Percentiles rank a stretch among this genome's conserved stretches.
phyloP scores from a whole-genome alignment of 2,329 filamentous ascomycete genomes.

The Apiospora hydei region DNA sequence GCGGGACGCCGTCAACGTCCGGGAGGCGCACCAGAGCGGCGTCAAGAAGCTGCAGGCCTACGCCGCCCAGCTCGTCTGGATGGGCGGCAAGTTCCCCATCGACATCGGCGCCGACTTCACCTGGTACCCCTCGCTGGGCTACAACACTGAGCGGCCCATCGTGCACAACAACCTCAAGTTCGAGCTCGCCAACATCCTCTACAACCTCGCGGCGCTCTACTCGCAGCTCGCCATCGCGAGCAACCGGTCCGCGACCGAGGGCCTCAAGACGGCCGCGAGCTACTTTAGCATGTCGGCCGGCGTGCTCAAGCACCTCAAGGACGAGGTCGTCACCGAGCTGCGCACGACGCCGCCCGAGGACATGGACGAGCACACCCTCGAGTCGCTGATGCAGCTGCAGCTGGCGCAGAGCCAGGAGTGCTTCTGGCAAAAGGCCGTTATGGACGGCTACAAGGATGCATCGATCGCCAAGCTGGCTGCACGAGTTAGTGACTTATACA shows the following conservation, averaged over 20 bases:
- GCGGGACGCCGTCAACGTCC: slow-evolving; percentile 84
- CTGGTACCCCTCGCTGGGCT: slow-evolving; percentile 94
- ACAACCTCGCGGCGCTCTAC: slow-evolving; percentile 92
- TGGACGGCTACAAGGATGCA: slow-evolving; percentile 90
- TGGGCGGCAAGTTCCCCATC: slow-evolving; percentile 94
- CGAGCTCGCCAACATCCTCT: slow-evolving; percentile 91
- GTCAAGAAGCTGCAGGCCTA: slow-evolving; percentile 90
- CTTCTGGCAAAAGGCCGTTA: slow-evolving; percentile 97
- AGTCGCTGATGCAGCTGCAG: slow-evolving; percentile 82
- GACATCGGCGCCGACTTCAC: slow-evolving; percentile 96
- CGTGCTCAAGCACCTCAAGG: slow-evolving; percentile 80
- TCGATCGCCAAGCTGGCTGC: slow-evolving; percentile 92
- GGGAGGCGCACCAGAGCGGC: slow-evolving; percentile 87
- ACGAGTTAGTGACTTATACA: slow-evolving; percentile 89
- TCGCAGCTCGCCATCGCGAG: slow-evolving; percentile 87
- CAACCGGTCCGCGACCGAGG: slow-evolving; percentile 79
- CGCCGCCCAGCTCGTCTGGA: slow-evolving; percentile 90
- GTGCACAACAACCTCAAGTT: slow-evolving; percentile 74
- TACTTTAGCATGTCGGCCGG: slow-evolving; percentile 91
- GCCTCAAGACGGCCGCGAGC: slow-evolving; percentile 85
- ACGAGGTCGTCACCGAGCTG: slow-evolving; percentile 80
- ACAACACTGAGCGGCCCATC: slow-evolving; percentile 79
- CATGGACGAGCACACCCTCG: slow-evolving; percentile 89
- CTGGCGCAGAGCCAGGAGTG: slow-evolving; percentile 96
- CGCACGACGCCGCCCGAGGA: slow-evolving; percentile 88